Base-by-base conservation (phyloP, 2,329 filamentous ascomycete genomes). In the Hypoxylon rubiginosum region DNA sequence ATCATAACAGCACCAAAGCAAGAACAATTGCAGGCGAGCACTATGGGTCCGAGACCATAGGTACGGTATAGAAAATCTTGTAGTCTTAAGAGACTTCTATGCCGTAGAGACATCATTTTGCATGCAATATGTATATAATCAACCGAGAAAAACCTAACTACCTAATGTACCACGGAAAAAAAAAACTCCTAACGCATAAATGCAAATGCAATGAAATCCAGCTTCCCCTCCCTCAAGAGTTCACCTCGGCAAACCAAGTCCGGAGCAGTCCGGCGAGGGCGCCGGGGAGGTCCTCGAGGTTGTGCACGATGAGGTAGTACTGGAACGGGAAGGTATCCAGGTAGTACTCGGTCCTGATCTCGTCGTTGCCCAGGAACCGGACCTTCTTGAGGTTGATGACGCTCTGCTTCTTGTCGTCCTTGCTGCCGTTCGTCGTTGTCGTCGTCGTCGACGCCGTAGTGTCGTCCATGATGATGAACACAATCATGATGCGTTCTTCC, bases 401-500 rank as follows among this genome's bases (percentile, higher is more conserved):
- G 39, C 39, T 43, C 39, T 43, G 39, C 39, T 41, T n/a, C 9
- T n/a, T 88, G 74, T 89, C 86, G 66, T 90, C 81, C 81, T 89
- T 81, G 79, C 87, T n/a, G n/a, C 80, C 73, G 82, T 67, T 28
- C 4, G 72, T 83, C 80, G 71, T 84, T 83, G 69, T 84, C 82
- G 43, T 73, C 73, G 41, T 69, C 60, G 9, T n/a, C n/a, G n/a
- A n/a, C n/a, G 78, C 78, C 71, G 78, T 79, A 70, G 80, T 82
- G 72, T 88, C 86, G 82, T 99, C 96, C 76, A 99, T 93, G 74
- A 99, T 92, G 73, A 99, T 93, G 78, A 99, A 99, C 5, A 99
- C 95, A 68, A 98, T 90, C 93, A 99, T 97, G 76, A 99, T 97
- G 15, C 94, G 86, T 80, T 97, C 93, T 79, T 97, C 94, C 75